Percentiles rank a stretch among this genome's conserved stretches.
phyloP scores from a whole-genome alignment of 108 stramenopile species.

The Nitzschia inconspicua region DNA sequence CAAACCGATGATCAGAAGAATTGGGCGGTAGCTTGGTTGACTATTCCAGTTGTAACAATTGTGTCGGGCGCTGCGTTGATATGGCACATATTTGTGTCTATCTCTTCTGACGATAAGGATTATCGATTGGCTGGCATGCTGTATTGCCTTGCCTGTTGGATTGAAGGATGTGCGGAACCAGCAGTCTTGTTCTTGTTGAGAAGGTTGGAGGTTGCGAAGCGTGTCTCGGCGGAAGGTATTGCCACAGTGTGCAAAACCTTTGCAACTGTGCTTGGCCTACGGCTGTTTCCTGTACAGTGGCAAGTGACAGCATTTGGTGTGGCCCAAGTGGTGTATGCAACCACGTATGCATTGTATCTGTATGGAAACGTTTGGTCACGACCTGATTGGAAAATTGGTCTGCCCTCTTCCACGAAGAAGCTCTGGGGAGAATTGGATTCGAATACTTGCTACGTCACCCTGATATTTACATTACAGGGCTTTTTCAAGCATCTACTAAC shows the following conservation, averaged over 20 bases:
- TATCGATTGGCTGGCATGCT: slow-evolving; percentile 73
- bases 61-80: slow-evolving; percentile 23
- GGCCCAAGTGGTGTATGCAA: slow-evolving; percentile 72
- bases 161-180: slow-evolving; percentile 78
- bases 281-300: slow-evolving; percentile 24
- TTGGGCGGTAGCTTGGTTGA: slow-evolving; percentile 32
- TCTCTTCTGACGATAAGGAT: slow-evolving; percentile 34
- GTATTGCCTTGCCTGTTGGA: slow-evolving; percentile 70
- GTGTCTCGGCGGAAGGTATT: slow-evolving; percentile 70
- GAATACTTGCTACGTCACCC: slow-evolving; percentile 41
- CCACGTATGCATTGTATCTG: slow-evolving; percentile 42
- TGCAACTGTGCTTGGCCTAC: slow-evolving; percentile 39
- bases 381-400: not conserved
- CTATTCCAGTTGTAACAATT: slow-evolving; percentile 16
- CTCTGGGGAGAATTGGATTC: slow-evolving; percentile 32
- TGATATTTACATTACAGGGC: slow-evolving; percentile 69
- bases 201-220: slow-evolving; percentile 53
- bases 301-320: slow-evolving; percentile 73
- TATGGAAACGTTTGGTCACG: slow-evolving; percentile 35
- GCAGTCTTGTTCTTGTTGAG: slow-evolving; percentile 58
- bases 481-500: slow-evolving; percentile 87
- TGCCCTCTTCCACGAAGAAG: slow-evolving; percentile 3
- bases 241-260: slow-evolving; percentile 61
- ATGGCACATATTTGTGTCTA: slow-evolving; percentile 23
- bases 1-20: slow-evolving; percentile 25